Evolutionary conservation across 2,329 filamentous ascomycete genomes (phyloP), one percentile per base, ranked within the genome.

Genomic region (Sclerotinia borealis): DNA sequence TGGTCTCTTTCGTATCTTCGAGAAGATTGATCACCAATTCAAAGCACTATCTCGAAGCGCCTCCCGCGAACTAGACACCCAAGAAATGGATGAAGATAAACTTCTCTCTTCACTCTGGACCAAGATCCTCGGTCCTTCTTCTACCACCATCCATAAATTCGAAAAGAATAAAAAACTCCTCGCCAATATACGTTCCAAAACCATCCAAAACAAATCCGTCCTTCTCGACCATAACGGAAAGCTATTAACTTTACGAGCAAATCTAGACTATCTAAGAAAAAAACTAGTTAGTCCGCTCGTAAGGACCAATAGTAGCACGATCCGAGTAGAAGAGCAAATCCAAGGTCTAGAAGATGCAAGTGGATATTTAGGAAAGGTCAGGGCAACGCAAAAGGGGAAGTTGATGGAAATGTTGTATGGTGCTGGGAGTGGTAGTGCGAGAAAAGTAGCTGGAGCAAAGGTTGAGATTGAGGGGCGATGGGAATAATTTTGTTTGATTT

Each of bases 21-120:
- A 96, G 75, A 85, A 87, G 64, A 92, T 97, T 69, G 93, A 98
- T 77, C 85, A 87, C 60, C 92, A 96, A 75, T 96, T 97, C 76
- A 83, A 92, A 66, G 96, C 95, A 74, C 83, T 97, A 0, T 91
- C 91, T 67, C 88, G 92, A 65, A 90, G 87, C 6, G 92, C 96
- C 11, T 88, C 91, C 62, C 90, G 92, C 71, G 93, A 97, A 77
- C 86, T 88, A 25, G 88, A 90, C 67, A 84, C 85, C 7, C 92
- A 97, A 73, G 91, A 96, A 67, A 87, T 88, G 48, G 81, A 87
- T 36, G 90, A 96, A 74, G 87, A 86, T 66, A 92, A 96, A 72
- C 83, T 95, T 71, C 86, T 97, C 49, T 88, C 88, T 2, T 89
- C 87, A 3, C 83, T 97, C 10, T 98, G 93, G 93, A 90, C 90